Evolutionary conservation across 257 asterid genomes (phyloP).

Genomic region (Solanum virginianum): DNA sequence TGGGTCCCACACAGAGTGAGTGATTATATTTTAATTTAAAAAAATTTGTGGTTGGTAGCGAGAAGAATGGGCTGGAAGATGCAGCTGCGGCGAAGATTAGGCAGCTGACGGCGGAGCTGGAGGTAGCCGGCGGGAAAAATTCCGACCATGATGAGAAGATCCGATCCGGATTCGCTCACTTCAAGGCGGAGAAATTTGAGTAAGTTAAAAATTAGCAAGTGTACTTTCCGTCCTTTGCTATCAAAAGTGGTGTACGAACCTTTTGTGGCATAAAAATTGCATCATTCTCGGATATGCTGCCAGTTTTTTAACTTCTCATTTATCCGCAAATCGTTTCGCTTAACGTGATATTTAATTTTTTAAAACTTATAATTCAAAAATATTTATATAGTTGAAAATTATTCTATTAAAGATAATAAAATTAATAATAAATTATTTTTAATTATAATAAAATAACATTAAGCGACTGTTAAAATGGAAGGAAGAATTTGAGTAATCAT

Average conservation of each 20-base stretch:
- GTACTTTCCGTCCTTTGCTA: background rate
- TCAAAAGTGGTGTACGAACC: background rate
- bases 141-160: constrained; percentile 47
- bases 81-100: constrained; percentile 65
- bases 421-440: too few relatives aligned
- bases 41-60: constrained; percentile 17
- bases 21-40: background rate
- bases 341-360: too few relatives aligned
- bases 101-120: constrained; percentile 59
- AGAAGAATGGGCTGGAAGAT: constrained; percentile 44
- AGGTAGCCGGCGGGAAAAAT: constrained; percentile 11
- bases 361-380: too few relatives aligned
- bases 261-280: background rate
- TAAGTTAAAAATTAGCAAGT: constrained; percentile 9
- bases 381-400: too few relatives aligned
- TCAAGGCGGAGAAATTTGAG: constrained; percentile 43
- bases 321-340: too few relatives aligned
- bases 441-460: background rate
- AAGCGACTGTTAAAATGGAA: background rate
- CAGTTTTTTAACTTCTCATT: background rate
- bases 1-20: constrained; percentile 12
- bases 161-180: constrained; percentile 54
- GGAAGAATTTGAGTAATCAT: background rate
- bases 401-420: too few relatives aligned
- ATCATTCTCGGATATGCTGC: constrained; percentile 17